A percentile compares a stretch with the other conserved stretches of the same genome.
These are phyloP conservation scores for Pythium chondricola DNA, from an alignment of 352 stramenopile genomes.

Conservation along the genomic window DNA sequence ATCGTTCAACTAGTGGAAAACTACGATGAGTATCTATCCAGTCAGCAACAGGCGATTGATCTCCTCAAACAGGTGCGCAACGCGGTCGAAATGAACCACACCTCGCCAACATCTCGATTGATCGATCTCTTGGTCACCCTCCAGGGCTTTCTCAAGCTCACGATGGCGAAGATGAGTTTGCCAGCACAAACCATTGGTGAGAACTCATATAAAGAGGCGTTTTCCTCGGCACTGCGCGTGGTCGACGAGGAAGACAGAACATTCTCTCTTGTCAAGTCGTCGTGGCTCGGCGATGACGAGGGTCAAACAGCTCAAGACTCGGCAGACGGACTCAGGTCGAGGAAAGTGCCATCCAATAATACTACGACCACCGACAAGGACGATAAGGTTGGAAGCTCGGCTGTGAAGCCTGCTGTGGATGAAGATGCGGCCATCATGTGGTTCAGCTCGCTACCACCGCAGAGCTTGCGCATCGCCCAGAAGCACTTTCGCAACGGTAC, in stretches of 20 bases:
- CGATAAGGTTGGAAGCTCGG: too few species aligned
- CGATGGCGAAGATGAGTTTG: constrained; percentile 45
- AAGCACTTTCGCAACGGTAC: constrained; percentile 51
- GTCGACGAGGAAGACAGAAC: constrained; percentile 12
- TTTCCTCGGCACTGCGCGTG: constrained; percentile 32
- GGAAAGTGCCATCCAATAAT: too few species aligned
- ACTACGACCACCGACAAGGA: too few species aligned
- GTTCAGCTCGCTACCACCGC: constrained; percentile 70
- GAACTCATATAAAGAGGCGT: constrained; percentile 54
- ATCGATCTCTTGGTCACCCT: too few species aligned
- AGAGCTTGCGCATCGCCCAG: constrained; percentile 53
- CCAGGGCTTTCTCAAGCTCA: constrained; percentile 68
- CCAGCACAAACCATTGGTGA: constrained; percentile 45
- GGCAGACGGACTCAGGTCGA: neutral
- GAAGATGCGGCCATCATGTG: constrained; percentile 41
- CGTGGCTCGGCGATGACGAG: neutral
- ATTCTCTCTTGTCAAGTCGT: constrained; percentile 3
- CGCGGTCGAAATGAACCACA: neutral
- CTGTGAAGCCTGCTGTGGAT: too few species aligned
- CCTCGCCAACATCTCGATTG: neutral
- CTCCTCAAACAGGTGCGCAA: constrained; percentile 48
- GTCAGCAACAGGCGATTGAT: constrained; percentile 37
- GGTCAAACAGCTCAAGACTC: neutral
- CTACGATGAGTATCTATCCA: constrained; percentile 42
- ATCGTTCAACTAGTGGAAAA: constrained; percentile 36